Evolutionary conservation across 495 filamentous ascomycete species (phyloP), one percentile per base, ranked within the genome.

Genomic region (Neurospora tetrasperma): DNA sequence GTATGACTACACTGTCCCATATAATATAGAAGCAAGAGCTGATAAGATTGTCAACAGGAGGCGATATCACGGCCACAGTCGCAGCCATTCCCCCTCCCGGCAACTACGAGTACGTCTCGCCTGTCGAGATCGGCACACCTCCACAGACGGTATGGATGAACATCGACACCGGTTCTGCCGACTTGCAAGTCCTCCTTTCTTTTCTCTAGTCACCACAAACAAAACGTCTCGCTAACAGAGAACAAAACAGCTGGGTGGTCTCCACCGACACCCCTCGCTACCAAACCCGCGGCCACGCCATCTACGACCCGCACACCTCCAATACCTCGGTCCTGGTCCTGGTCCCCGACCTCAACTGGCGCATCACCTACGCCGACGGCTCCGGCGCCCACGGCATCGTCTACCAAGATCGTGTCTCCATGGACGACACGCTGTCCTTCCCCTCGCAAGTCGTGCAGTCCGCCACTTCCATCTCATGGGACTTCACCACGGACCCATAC

Each of bases 131-230:
- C 74, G 91, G 91, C 72, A 80, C 78, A 0, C 80, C 80, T 0
- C 83, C 82, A 11, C 86, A 88, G 62, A 88, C 85, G 16, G 74
- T 93, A 76, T 86, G 89, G 75, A 76, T 93, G 74, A 88, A 90
- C 76, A 86, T 92, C 76, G 91, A 93, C 76, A 92, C 91, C 69
- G 91, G 91, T 3, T 90, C 88, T 62, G 88, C 90, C 54, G 91
- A 93, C 80, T 86, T 93, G 87, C 91, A 72, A 74, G 76, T 75
- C 72, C 78, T 42, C 71, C 88, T 80, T 92, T 91, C 23, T 83
- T 81, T 82, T 42, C 4, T 38, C 35, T 6, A 5, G 35, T 38
- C 35, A 38, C 5, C 35, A 4, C 35, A 38, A 38, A 38, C 27
- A 31, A 31, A 31, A 31, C 1, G 27, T 38, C 35, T 38, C 4